Conservation (phyloP, 176 grass and related monocot genomes). For the Themeda triandra region DNA sequence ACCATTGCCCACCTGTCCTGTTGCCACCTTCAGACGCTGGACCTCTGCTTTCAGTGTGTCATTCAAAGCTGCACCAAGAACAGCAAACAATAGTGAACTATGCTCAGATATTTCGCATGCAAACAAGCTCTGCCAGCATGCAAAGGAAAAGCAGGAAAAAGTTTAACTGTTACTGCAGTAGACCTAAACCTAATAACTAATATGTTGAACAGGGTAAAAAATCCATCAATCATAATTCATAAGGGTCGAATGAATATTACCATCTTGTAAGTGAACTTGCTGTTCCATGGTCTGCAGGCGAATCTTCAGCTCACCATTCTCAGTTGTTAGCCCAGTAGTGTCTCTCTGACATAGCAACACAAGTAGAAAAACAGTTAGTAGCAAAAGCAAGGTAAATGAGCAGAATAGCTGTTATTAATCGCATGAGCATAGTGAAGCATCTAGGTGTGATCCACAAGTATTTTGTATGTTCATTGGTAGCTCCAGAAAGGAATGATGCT, state of each 20-base stretch:
- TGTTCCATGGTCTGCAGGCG: constrained; percentile 69
- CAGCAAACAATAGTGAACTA: not conserved
- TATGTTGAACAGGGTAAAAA: not conserved
- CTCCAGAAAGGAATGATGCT: not conserved
- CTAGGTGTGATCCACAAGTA: not conserved
- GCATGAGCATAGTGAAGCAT: not conserved
- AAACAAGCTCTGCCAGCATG: not conserved
- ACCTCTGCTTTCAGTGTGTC: constrained; percentile 74
- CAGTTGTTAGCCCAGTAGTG: constrained; percentile 59
- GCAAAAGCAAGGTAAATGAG: not conserved
- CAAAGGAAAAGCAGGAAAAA: not conserved
- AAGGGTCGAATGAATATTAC: constrained; percentile 35
- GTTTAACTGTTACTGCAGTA: not conserved
- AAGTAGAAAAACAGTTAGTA: constrained; percentile 30
- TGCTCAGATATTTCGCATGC: not conserved
- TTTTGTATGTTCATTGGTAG: constrained; percentile 12
- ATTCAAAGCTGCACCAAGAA: constrained; percentile 51
- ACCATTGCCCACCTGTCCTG: constrained; percentile 54
- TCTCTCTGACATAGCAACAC: constrained; percentile 55
- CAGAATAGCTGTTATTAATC: not conserved
- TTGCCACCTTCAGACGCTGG: constrained; percentile 64
- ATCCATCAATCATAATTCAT: not conserved
- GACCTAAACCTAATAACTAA: not conserved
- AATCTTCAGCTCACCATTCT: constrained; percentile 65
- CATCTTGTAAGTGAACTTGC: constrained; percentile 70